Evolutionary conservation across 306 rosid genomes (phyloP), one percentile per base, ranked within the genome.

Genomic region (Elaeagnus macrophylla): DNA sequence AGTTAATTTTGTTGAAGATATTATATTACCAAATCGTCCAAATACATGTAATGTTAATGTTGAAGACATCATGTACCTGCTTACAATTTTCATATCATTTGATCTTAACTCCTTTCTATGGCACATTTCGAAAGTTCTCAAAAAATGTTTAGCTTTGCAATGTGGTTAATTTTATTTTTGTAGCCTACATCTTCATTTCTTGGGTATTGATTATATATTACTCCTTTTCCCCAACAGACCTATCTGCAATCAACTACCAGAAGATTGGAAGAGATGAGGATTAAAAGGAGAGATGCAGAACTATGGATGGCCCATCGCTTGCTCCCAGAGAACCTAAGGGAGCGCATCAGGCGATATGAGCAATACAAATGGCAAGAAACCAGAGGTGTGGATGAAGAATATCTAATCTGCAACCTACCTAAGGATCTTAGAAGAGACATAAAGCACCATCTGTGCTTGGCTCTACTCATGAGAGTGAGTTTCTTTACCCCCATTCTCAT

Each of bases 331-430:
- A 12, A 37, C 12, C 57, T 91, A 59, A 91, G 66, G 74, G 64
- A 82, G 44, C 83, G 95, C 48, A 78, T 91, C 32, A 74, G 96
- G 64, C 61, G 81, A n/a, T 79, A 84, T 32, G 93, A 82, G 13
- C 93, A 87, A 56, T 87, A 78, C 78, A 86, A 75, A 82, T 91
- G 99, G 99, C 95, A 84, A 67, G 95, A 84, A 77, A 87, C 83
- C 32, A 76, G 96, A 43, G 96, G 99, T 20, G 93, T 84, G 7
- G 84, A 76, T 13, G 99, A 91, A 61, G 99, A 87, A 54, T 42
- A 53, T 37, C 77, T 91, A 2, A 65, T 91, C 13, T 59, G 66
- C 15, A 84, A 78, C 73, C 87, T 91, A 67, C 99, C 99, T 10
- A 91, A 84, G 72, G 95, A 91, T 69, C 81, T 91, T 7, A 76